These are phyloP conservation scores for Cutaneotrichosporon sp. DNA, from an alignment of 1,284 basidiomycete genomes.

Conservation along the genomic window DNA sequence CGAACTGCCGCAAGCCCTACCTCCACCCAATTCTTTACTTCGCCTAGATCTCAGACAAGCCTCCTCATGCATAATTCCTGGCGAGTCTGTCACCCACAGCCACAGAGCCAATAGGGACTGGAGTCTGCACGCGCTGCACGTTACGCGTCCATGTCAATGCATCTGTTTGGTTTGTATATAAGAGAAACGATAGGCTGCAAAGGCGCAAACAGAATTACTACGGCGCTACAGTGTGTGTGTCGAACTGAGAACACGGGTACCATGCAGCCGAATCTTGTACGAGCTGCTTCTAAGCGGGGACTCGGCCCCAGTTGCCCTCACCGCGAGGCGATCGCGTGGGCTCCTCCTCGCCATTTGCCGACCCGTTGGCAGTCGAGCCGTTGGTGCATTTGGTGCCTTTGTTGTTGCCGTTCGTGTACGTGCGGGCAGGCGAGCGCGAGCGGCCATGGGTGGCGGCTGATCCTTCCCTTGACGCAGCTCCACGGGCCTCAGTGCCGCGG, in stretches of 20 bases:
- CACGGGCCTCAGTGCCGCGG: background rate
- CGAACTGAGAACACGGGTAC: background rate
- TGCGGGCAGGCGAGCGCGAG: slow-evolving; percentile 14
- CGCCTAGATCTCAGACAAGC: background rate
- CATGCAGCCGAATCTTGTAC: slow-evolving; percentile 1
- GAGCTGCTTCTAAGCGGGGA: slow-evolving; percentile 7
- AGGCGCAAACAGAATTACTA: background rate
- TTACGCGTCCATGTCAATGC: background rate
- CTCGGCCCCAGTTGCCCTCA: slow-evolving; percentile 11
- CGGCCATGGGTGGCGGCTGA: background rate
- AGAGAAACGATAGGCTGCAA: background rate
- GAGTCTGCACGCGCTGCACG: background rate
- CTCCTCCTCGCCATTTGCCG: slow-evolving; percentile 1
- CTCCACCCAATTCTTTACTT: background rate
- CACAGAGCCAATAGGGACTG: background rate
- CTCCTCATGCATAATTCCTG: background rate
- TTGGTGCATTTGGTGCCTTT: slow-evolving; percentile 1
- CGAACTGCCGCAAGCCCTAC: too few relatives aligned
- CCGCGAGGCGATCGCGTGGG: slow-evolving; percentile 9
- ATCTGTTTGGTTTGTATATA: slow-evolving; percentile 2
- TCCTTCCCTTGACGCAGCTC: background rate
- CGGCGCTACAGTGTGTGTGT: background rate
- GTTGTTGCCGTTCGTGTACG: slow-evolving; percentile 7
- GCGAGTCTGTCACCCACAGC: too few relatives aligned
- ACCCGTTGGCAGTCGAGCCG: slow-evolving; percentile 4